Evolutionary conservation across 352 stramenopile species (phyloP).

Genomic region (Globisporangium heterothallicum): DNA sequence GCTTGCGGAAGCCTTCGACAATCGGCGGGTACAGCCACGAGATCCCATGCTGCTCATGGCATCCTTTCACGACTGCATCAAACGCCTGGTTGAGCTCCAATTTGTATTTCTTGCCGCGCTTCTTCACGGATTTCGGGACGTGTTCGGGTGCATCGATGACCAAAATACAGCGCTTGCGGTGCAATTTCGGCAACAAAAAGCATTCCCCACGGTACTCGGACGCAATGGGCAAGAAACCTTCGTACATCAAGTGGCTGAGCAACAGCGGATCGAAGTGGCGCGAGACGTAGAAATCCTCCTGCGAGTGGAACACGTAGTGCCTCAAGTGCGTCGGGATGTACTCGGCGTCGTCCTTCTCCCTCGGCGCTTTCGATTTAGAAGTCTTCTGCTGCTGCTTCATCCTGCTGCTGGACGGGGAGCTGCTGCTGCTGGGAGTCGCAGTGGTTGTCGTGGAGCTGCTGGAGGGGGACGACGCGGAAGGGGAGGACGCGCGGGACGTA

Average conservation of each 20-base stretch:
- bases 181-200: conserved; percentile 87
- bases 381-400: too few relatives aligned
- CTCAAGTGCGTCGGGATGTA: conserved; percentile 86
- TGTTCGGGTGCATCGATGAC: conserved; percentile 58
- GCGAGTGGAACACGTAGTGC: conserved; percentile 85
- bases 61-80: conserved; percentile 84
- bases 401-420: too few relatives aligned
- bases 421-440: neutral
- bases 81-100: conserved; percentile 89
- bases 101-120: conserved; percentile 84
- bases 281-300: conserved; percentile 92
- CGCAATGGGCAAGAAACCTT: conserved; percentile 94
- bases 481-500: too few relatives aligned
- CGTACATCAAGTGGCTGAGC: conserved; percentile 89
- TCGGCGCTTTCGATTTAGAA: too few relatives aligned
- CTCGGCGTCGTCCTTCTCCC: conserved; percentile 50
- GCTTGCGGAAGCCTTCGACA: conserved; percentile 69
- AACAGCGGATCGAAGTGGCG: conserved; percentile 85
- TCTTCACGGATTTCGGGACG: conserved; percentile 87
- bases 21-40: conserved; percentile 92
- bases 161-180: conserved; percentile 87
- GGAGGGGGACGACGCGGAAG: too few relatives aligned
- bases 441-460: neutral
- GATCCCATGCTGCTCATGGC: conserved; percentile 89
- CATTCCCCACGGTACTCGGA: conserved; percentile 63